A percentile compares a stretch with the other conserved stretches of the same genome.
Evolutionary conservation across 169 alveolate genomes (phyloP).

Genomic region (Plasmodium chabaudi): DNA sequence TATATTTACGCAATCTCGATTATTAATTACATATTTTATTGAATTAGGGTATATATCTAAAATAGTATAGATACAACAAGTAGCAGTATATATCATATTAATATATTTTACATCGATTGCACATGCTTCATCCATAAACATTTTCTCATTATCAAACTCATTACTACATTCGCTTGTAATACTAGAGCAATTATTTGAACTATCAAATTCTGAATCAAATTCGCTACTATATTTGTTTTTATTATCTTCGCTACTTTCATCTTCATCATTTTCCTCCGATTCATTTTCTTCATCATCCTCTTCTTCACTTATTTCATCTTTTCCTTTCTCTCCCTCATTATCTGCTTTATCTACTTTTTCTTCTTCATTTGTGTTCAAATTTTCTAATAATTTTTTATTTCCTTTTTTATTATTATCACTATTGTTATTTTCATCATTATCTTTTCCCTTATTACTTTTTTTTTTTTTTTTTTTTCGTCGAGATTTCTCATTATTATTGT

Average conservation of each 20-base stretch:
- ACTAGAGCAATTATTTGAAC: constrained; percentile 43
- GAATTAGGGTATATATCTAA: constrained; percentile 67
- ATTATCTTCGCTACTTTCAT: constrained; percentile 7
- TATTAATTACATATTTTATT: constrained; percentile 48
- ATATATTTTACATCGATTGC: constrained; percentile 64
- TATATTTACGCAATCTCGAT: constrained; percentile 56
- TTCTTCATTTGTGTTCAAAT: constrained; percentile 3
- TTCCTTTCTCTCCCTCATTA: not conserved
- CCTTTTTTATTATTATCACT: constrained; percentile 3
- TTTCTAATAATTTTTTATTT: constrained; percentile 7
- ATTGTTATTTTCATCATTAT: not conserved
- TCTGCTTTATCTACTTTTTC: constrained; percentile 13
- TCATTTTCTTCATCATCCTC: constrained; percentile 1
- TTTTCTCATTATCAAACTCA: constrained; percentile 46
- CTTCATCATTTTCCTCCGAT: constrained; percentile 2
- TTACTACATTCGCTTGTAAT: constrained; percentile 46
- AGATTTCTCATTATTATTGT: not conserved
- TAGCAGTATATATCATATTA: constrained; percentile 72
- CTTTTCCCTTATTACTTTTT: not conserved
- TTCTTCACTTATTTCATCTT: constrained; percentile 16
- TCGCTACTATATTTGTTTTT: constrained; percentile 30
- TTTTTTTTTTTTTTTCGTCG: constrained; percentile 23
- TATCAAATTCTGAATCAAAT: constrained; percentile 14
- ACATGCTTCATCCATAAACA: constrained; percentile 30
- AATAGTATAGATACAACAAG: constrained; percentile 65